Percentiles rank a stretch among this genome's conserved stretches.
Conservation (phyloP, 2,329 filamentous ascomycete genomes). For the Penicillium corylophilum region DNA sequence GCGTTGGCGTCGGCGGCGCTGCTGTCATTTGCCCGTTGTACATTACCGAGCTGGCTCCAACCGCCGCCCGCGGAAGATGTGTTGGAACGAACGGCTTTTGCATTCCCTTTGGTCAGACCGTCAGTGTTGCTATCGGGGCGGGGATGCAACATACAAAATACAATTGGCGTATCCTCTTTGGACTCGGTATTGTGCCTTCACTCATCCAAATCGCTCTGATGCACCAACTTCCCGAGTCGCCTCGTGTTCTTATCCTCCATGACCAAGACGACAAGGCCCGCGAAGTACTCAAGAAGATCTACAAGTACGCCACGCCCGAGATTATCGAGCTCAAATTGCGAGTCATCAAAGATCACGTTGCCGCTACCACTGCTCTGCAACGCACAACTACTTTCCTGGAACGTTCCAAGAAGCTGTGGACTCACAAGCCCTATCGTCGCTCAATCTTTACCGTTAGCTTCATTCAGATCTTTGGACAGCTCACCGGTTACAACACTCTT, state of each 20-base stretch:
- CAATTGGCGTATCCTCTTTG: conserved; percentile 1
- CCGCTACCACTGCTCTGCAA: background rate
- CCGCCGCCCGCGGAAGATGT: background rate
- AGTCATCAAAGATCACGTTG: background rate
- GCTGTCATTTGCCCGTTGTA: background rate
- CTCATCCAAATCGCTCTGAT: background rate
- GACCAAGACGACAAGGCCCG: background rate
- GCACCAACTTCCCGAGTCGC: background rate
- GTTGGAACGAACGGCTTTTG: background rate
- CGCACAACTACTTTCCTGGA: background rate
- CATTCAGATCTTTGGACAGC: background rate
- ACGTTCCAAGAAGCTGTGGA: background rate
- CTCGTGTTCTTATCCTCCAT: conserved; percentile 1
- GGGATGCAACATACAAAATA: background rate
- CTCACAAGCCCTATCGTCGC: conserved; percentile 1
- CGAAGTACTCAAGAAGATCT: background rate
- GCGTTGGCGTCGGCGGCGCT: background rate
- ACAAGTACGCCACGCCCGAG: conserved; percentile 1
- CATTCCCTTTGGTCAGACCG: background rate
- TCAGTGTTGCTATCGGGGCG: background rate
- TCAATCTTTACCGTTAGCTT: conserved; percentile 2
- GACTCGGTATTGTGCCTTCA: background rate
- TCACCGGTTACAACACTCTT: conserved; percentile 1
- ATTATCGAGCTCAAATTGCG: background rate
- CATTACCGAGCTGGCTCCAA: background rate